Conservation (phyloP, 305 asterid species). For the Fraxinus platypoda region DNA sequence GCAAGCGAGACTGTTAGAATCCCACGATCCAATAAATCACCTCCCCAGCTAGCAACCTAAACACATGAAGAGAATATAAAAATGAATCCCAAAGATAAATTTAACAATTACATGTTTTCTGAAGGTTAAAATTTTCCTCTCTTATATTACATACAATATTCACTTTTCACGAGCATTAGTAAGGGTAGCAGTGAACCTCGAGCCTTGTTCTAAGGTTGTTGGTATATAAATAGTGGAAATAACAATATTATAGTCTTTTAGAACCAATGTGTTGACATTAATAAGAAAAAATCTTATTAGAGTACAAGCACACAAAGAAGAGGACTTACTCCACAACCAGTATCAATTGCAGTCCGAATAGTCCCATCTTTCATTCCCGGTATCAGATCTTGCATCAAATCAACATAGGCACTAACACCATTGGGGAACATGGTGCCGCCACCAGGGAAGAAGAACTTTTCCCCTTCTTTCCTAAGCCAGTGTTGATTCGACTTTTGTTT, state of each 20-base stretch:
- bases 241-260: neutral
- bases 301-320: conserved; percentile 7
- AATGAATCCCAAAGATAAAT: neutral
- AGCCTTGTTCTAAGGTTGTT: neutral
- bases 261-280: conserved; percentile 8
- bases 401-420: conserved; percentile 81
- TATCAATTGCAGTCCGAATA: conserved; percentile 84
- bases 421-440: conserved; percentile 99
- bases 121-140: neutral
- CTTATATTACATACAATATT: neutral
- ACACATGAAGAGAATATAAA: conserved; percentile 3
- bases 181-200: neutral
- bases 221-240: neutral
- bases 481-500: conserved; percentile 94
- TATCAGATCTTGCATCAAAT: conserved; percentile 76
- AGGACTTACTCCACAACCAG: conserved; percentile 93
- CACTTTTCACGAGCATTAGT: neutral
- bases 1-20: conserved; percentile 91
- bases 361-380: conserved; percentile 93
- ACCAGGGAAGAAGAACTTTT: conserved; percentile 91
- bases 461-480: conserved; percentile 96
- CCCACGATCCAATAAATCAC: conserved; percentile 88
- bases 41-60: conserved; percentile 99
- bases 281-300: neutral
- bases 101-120: neutral